A percentile compares a stretch with the other conserved stretches of the same genome.
Evolutionary conservation across 805 yeast species (phyloP).

Genomic region (Kodamaea kaohsiungensis): DNA sequence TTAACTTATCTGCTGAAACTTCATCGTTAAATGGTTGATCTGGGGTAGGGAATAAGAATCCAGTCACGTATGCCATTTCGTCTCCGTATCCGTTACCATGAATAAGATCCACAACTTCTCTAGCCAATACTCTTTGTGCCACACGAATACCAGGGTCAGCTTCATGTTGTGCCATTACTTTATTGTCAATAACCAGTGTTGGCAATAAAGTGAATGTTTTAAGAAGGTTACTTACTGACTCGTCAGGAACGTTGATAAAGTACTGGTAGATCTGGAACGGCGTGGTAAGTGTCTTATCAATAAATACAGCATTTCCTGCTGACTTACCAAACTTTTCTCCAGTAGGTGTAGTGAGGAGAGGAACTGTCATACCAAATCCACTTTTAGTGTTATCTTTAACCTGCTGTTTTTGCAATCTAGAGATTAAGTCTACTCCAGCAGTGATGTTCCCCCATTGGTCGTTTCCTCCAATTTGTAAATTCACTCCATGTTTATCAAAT

Average conservation of each 20-base stretch:
- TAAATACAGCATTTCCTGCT: constrained; percentile 94
- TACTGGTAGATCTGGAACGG: constrained; percentile 85
- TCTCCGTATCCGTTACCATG: constrained; percentile 81
- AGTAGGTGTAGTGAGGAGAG: constrained; percentile 79
- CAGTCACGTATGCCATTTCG: constrained; percentile 65
- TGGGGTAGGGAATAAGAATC: constrained; percentile 63
- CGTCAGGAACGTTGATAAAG: constrained; percentile 78
- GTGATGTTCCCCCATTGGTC: constrained; percentile 99
- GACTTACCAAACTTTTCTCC: constrained; percentile 97
- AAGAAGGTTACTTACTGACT: constrained; percentile 66
- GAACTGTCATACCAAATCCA: constrained; percentile 81
- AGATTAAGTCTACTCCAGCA: constrained; percentile 88
- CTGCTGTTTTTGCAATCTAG: constrained; percentile 45
- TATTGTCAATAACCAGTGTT: constrained; percentile 49
- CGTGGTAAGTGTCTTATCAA: constrained; percentile 71
- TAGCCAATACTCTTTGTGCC: constrained; percentile 79
- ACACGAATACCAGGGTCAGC: constrained; percentile 60
- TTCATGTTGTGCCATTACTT: constrained; percentile 52
- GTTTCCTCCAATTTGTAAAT: constrained; percentile 89
- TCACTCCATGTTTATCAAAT: constrained; percentile 56
- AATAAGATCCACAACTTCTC: constrained; percentile 81
- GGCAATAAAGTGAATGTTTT: constrained; percentile 83
- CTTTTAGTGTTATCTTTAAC: background rate
- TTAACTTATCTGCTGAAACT: constrained; percentile 49
- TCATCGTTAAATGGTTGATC: constrained; percentile 48